A percentile compares a stretch with the other conserved stretches of the same genome.
These are phyloP conservation scores for Cladochytrium replicatum DNA, from an alignment of 192 early-diverging fungal genomes.

Conservation along the genomic window DNA sequence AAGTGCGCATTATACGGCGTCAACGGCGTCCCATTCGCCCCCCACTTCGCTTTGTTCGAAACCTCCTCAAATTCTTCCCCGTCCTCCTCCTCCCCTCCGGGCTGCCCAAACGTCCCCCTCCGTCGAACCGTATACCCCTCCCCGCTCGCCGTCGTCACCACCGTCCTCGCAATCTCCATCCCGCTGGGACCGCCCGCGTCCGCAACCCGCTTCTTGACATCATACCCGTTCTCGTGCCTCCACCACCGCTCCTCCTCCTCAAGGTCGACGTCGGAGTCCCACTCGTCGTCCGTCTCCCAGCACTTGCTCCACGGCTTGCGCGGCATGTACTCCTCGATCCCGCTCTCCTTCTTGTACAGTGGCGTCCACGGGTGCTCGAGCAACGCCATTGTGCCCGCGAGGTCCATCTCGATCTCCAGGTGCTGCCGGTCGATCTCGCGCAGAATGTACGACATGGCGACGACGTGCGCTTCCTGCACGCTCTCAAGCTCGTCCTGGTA, in stretches of 20 bases:
- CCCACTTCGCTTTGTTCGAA: no score
- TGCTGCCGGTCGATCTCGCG: conserved; percentile 17
- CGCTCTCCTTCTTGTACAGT: conserved; percentile 10
- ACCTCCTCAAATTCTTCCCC: no score
- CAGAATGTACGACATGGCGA: conserved; percentile 27
- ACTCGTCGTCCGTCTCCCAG: conserved; percentile 40
- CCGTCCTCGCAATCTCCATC: no score
- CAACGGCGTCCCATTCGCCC: no score
- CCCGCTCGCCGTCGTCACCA: no score
- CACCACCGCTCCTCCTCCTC: conserved; percentile 17
- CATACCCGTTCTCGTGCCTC: no score
- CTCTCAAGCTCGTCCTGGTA: conserved; percentile 30
- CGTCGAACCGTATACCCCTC: no score
- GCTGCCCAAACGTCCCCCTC: no score
- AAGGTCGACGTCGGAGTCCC: conserved; percentile 39
- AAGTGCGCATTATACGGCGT: no score
- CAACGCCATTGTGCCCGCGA: conserved; percentile 25
- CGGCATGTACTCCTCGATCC: conserved; percentile 12
- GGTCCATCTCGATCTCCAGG: conserved; percentile 33
- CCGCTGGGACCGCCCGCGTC: no score
- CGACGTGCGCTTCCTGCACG: conserved; percentile 25
- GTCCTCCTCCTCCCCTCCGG: no score
- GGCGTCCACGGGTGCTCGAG: conserved; percentile 25
- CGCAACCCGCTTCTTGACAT: no score
- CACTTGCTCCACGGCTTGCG: conserved; percentile 9